Percentiles rank a stretch among this genome's conserved stretches.
These are phyloP conservation scores for Macadamia integrifolia DNA, from an alignment of 164 flowering plant genomes.

Conservation along the genomic window DNA sequence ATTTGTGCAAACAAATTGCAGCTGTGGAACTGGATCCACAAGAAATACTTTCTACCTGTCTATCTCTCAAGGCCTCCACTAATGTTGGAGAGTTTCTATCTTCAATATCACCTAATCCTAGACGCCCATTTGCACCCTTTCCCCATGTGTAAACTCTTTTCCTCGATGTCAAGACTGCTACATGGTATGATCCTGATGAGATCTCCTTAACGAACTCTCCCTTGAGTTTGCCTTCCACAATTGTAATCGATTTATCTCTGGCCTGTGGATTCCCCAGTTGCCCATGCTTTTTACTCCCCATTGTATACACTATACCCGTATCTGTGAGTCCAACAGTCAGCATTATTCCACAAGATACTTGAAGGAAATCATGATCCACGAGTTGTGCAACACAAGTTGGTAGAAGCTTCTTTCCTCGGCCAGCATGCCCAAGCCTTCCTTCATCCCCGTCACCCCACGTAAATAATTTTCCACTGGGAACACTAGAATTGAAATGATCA, in stretches of 20 bases:
- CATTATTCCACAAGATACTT: slow-evolving; percentile 61
- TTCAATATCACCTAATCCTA: slow-evolving; percentile 54
- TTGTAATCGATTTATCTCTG: slow-evolving; percentile 39
- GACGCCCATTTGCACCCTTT: slow-evolving; percentile 53
- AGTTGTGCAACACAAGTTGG: slow-evolving; percentile 62
- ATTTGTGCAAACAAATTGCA: slow-evolving; percentile 54
- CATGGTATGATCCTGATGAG: slow-evolving; percentile 57
- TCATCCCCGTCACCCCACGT: slow-evolving; percentile 83
- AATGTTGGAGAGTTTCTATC: slow-evolving; percentile 49
- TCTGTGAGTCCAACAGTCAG: slow-evolving; percentile 54
- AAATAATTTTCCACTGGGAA: slow-evolving; percentile 43
- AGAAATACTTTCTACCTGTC: slow-evolving; percentile 42
- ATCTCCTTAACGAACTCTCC: slow-evolving; percentile 47
- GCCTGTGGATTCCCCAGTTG: slow-evolving; percentile 56
- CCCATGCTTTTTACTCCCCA: slow-evolving; percentile 61
- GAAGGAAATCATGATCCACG: slow-evolving; percentile 49
- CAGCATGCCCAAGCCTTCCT: slow-evolving; percentile 58
- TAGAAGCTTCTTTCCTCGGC: slow-evolving; percentile 39
- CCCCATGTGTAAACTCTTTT: slow-evolving; percentile 71
- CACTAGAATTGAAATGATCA: slow-evolving; percentile 25
- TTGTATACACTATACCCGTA: slow-evolving; percentile 52
- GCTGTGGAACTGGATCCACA: slow-evolving; percentile 63
- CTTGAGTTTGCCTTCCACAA: slow-evolving; percentile 54
- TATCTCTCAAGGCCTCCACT: slow-evolving; percentile 53
- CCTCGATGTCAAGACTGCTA: slow-evolving; percentile 47